A percentile compares a stretch with the other conserved stretches of the same genome.
Evolutionary conservation across 495 filamentous ascomycete genomes (phyloP).

Genomic region (Aspergillus ostianus): DNA sequence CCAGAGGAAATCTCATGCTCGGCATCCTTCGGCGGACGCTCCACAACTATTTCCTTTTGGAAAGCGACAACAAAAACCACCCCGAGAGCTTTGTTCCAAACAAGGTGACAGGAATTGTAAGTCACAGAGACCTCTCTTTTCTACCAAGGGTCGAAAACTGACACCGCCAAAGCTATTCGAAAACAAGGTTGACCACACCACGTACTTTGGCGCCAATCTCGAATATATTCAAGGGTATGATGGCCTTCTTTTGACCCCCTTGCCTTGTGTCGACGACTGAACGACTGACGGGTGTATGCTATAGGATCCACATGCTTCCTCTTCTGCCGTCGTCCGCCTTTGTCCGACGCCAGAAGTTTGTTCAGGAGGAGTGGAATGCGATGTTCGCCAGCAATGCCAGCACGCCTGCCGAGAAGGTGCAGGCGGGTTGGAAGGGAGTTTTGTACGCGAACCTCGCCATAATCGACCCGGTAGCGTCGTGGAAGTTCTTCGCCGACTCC

Average conservation of each 20-base stretch:
- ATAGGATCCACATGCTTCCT: constrained; percentile 91
- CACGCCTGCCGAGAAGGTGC: constrained; percentile 54
- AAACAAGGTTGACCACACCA: constrained; percentile 94
- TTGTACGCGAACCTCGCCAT: constrained; percentile 80
- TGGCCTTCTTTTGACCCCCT: not conserved
- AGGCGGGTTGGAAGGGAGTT: constrained; percentile 82
- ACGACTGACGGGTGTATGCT: not conserved
- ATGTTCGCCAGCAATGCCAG: constrained; percentile 59
- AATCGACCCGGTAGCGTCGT: constrained; percentile 67
- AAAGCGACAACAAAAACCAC: constrained; percentile 67
- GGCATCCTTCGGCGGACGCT: constrained; percentile 68
- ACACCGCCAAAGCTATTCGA: constrained; percentile 68
- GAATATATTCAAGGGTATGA: constrained; percentile 79
- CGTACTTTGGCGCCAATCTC: constrained; percentile 79
- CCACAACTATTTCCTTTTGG: constrained; percentile 78
- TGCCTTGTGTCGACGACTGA: constrained; percentile 5
- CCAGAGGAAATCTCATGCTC: constrained; percentile 82
- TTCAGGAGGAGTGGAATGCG: constrained; percentile 79
- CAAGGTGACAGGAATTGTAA: constrained; percentile 81
- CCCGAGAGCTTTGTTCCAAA: constrained; percentile 77
- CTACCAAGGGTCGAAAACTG: not conserved
- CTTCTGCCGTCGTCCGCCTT: constrained; percentile 69
- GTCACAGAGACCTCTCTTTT: constrained; percentile 14
- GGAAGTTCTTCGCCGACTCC: constrained; percentile 66
- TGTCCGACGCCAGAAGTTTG: constrained; percentile 67